Base-by-base conservation (phyloP, 1,139 yeast species). In the Meyerozyma athensensis region DNA sequence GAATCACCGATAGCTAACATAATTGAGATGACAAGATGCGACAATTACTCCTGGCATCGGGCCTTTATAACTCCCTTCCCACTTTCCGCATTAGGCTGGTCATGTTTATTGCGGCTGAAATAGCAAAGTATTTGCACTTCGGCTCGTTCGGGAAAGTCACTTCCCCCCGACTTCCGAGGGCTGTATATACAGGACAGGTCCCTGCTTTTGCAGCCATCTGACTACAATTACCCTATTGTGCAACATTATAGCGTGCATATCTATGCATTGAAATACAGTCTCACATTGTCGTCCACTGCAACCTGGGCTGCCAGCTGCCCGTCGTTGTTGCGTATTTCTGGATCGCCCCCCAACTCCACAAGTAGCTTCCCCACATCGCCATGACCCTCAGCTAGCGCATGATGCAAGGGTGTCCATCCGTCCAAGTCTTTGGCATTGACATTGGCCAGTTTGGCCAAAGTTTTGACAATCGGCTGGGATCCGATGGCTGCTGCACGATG, bases 371-470 rank as follows among this genome's bases (percentile, higher is more conserved):
- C 96, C 7, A 79, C 77, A 41, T 86, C 96, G 2, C 82, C 90
- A 53, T 83, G 82, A 0, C 97, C 97, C 56, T 90, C 98, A 0
- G 96, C 92, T 39, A 85, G 62, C 0, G 97, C 96, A 58, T 87
- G 95, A 57, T 87, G 95, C 47, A 90, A 58, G 0, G 96, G 80
- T 0, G 95, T 85, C 90, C 94, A 86, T 0, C 95, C 95, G 37
- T 74, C 71, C 14, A 51, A 49, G 54, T 90, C 97, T 31, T 75
- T 72, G 4, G 79, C 69, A 52, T 87, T 86, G 19, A 89, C 54
- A 14, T 86, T 84, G 3, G 82, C 77, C 38, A 73, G 73, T 9
- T 72, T 66, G 3, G 77, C 72, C 33, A 83, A 54, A 23, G 71
- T 54, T 38, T 68, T 62, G 19, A 79, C 72, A 14, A 84, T 57